These are phyloP conservation scores for Phytophthora pinifolia DNA, from an alignment of 352 stramenopile species.

Conservation along the genomic window DNA sequence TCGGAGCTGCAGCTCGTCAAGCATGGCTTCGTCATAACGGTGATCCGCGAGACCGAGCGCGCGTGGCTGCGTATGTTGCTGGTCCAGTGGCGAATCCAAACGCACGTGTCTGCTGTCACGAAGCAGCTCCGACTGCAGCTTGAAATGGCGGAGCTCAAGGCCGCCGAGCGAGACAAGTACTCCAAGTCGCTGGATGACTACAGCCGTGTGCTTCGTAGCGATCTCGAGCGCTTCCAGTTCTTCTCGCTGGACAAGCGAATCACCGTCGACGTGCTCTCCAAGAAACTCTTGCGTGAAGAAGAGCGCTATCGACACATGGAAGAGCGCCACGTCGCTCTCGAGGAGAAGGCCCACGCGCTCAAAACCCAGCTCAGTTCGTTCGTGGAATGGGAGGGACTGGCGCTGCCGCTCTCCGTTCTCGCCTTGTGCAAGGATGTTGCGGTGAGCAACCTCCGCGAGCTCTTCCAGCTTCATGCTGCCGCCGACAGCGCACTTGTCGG, in stretches of 20 bases:
- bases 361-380: constrained; percentile 51
- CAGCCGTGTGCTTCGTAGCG: constrained; percentile 65
- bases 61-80: constrained; percentile 48
- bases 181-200: constrained; percentile 70
- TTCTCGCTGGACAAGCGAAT: constrained; percentile 80
- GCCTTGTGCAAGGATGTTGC: constrained; percentile 52
- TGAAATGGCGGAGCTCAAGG: constrained; percentile 54
- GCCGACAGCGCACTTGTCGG: constrained; percentile 12
- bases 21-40: constrained; percentile 54
- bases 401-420: constrained; percentile 51
- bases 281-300: constrained; percentile 75
- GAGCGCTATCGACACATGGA: constrained; percentile 61
- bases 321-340: constrained; percentile 51
- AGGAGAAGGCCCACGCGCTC: constrained; percentile 46
- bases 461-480: constrained; percentile 51
- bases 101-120: constrained; percentile 31
- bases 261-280: constrained; percentile 71
- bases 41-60: constrained; percentile 52
- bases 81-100: constrained; percentile 42
- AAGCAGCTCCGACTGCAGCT: constrained; percentile 55
- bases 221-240: constrained; percentile 78
- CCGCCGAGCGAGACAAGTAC: constrained; percentile 62
- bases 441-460: constrained; percentile 45
- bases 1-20: constrained; percentile 73
- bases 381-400: constrained; percentile 53